A percentile compares a stretch with the other conserved stretches of the same genome.
phyloP scores from a whole-genome alignment of 1,139 yeast genomes.

The Saccharomyces pastorianus region DNA sequence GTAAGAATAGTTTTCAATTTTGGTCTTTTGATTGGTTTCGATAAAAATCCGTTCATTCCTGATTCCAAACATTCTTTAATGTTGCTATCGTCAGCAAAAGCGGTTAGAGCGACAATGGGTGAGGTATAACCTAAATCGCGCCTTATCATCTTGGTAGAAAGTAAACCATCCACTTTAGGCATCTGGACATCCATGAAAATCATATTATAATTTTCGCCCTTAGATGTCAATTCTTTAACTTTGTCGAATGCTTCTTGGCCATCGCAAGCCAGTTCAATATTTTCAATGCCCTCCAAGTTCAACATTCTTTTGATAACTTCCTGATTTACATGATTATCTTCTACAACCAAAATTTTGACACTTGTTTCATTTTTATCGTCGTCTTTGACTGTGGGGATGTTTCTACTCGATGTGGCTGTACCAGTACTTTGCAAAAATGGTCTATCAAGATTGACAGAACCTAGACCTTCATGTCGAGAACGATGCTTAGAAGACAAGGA shows the following conservation, averaged over 20 bases:
- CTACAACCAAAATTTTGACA: constrained; percentile 71
- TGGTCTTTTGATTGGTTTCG: constrained; percentile 76
- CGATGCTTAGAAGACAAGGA: background rate
- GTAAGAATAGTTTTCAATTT: constrained; percentile 45
- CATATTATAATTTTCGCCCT: constrained; percentile 47
- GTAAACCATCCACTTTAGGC: constrained; percentile 86
- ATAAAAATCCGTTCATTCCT: constrained; percentile 83
- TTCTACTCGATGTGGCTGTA: constrained; percentile 33
- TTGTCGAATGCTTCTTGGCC: constrained; percentile 80
- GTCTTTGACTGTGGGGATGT: constrained; percentile 12
- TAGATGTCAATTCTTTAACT: constrained; percentile 42
- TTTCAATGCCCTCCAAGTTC: constrained; percentile 62
- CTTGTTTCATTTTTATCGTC: constrained; percentile 15
- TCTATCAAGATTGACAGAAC: constrained; percentile 26
- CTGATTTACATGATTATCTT: constrained; percentile 85
- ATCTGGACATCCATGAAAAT: constrained; percentile 95
- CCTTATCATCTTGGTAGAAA: constrained; percentile 71
- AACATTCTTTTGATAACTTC: constrained; percentile 85
- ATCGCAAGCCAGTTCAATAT: constrained; percentile 71
- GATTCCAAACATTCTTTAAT: constrained; percentile 66
- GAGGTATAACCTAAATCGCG: constrained; percentile 51
- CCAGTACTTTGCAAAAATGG: constrained; percentile 34
- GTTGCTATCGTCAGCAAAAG: constrained; percentile 85
- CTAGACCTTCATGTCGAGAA: constrained; percentile 12
- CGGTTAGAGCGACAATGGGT: constrained; percentile 90